These are phyloP conservation scores for Sugiyamaella smithiae DNA, from an alignment of 805 yeast genomes.

Conservation along the genomic window DNA sequence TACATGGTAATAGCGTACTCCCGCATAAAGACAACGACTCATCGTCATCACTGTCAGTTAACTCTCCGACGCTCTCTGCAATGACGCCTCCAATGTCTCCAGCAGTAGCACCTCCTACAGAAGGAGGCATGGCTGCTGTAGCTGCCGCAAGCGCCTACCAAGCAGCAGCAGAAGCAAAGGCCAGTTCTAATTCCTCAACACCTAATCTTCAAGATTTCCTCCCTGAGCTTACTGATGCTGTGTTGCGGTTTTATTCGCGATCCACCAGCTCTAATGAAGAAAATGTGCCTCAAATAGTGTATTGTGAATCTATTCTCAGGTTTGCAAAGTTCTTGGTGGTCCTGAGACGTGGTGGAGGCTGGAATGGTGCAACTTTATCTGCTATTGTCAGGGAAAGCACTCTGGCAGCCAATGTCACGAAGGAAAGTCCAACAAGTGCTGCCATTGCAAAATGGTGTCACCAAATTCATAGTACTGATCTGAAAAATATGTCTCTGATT, in stretches of 20 bases:
- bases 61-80: constrained; percentile 4
- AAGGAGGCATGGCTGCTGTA: constrained; percentile 1
- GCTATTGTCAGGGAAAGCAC: constrained; percentile 44
- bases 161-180: not conserved
- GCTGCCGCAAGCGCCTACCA: not conserved
- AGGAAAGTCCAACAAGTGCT: constrained; percentile 28
- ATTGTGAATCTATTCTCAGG: constrained; percentile 67
- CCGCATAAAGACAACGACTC: constrained; percentile 1
- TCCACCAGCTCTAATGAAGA: constrained; percentile 64
- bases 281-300: constrained; percentile 76
- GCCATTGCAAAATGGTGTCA: constrained; percentile 52
- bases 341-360: constrained; percentile 48
- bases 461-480: constrained; percentile 44
- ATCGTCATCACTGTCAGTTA: not conserved
- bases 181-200: constrained; percentile 4
- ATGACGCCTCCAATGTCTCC: constrained; percentile 15
- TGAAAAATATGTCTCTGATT: constrained; percentile 44
- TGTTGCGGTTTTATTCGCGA: constrained; percentile 42
- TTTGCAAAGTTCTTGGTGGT: constrained; percentile 57
- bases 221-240: constrained; percentile 29
- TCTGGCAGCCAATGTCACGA: constrained; percentile 26
- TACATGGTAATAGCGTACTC: not conserved
- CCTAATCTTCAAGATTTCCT: constrained; percentile 26
- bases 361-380: constrained; percentile 43
- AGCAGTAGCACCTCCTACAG: constrained; percentile 3